phyloP scores from a whole-genome alignment of 805 yeast genomes.

The Candida oleophila region DNA sequence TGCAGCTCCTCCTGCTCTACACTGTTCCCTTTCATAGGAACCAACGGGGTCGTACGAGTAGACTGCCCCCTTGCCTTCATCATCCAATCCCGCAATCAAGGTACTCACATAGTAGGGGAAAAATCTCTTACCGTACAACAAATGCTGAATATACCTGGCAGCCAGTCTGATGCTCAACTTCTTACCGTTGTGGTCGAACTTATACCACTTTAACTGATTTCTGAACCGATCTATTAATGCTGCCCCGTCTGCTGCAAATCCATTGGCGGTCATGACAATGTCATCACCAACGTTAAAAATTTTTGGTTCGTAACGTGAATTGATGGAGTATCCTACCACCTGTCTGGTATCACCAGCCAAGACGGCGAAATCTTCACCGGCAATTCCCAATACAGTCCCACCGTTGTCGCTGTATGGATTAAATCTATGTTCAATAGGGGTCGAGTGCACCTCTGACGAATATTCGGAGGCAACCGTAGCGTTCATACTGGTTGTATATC shows the following conservation, averaged over 20 bases:
- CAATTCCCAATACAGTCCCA: slow-evolving; percentile 95
- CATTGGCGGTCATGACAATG: slow-evolving; percentile 86
- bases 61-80: slow-evolving; percentile 88
- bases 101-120: slow-evolving; percentile 98
- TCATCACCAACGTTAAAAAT: slow-evolving; percentile 87
- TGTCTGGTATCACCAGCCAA: slow-evolving; percentile 99
- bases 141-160: slow-evolving; percentile 87
- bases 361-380: slow-evolving; percentile 96
- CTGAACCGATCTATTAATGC: slow-evolving; percentile 77
- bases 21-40: slow-evolving; percentile 94
- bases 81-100: slow-evolving; percentile 89
- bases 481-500: slow-evolving; percentile 18
- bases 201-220: slow-evolving; percentile 83
- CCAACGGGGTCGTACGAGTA: slow-evolving; percentile 98
- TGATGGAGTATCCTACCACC: slow-evolving; percentile 89
- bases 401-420: slow-evolving; percentile 95
- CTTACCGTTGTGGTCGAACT: slow-evolving; percentile 76
- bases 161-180: slow-evolving; percentile 67
- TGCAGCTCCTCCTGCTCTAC: slow-evolving; percentile 98
- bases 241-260: slow-evolving; percentile 92
- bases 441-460: slow-evolving; percentile 48
- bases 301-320: slow-evolving; percentile 89
- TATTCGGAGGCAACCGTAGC: slow-evolving; percentile 66
- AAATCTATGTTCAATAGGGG: slow-evolving; percentile 87
- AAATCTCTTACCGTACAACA: slow-evolving; percentile 87